Evolutionary conservation across 2,329 filamentous ascomycete species (phyloP), one percentile per base, ranked within the genome.

Genomic region (Neofusicoccum kwambonambiense): DNA sequence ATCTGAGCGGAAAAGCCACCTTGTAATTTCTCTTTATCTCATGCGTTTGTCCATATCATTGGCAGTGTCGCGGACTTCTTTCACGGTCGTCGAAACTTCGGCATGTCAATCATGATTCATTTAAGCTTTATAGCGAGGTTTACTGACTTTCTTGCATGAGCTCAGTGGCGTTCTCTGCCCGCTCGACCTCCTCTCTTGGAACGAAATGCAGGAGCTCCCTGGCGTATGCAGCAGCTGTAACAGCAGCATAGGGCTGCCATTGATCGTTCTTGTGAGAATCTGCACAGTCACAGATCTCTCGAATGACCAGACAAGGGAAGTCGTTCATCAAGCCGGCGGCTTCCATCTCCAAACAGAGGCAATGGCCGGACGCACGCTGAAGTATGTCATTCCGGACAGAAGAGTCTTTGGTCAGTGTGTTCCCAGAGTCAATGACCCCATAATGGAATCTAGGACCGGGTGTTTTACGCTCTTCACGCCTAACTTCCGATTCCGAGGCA

Each of bases 241-340:
- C 65, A 2, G 70, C 71, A 0, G 71, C 69, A 54, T 72, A 64
- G n/a, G 67, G 39, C 39, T 72, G 68, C 72, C 70, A 74, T 4
- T 7, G 31, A 9, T 72, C 67, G 44, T 73, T 73, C 41, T 71
- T 72, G 22, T 73, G 69, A 0, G 68, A 70, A 49, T 74, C 71
- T 2, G 71, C 67, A 49, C 72, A 74, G 27, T 71, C 68, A 54
- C 69, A 71, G n/a, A 73, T 72, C 1, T 71, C 71, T 35, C 70
- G 66, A 11, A 74, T 70, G 2, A 71, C 68, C 1, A 74, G 37
- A 49, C 70, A 73, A 11, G 69, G 70, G 15, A 73, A 71, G n/a
- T 63, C 64, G 37, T 70, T 60, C 67, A 71, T 69, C 3, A 72
- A 41, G 1, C 65, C 66, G 4, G 66, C 66, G 2, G 62, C 66